Base-by-base conservation (phyloP, 2,329 filamentous ascomycete genomes). In the Colletotrichum scovillei region DNA sequence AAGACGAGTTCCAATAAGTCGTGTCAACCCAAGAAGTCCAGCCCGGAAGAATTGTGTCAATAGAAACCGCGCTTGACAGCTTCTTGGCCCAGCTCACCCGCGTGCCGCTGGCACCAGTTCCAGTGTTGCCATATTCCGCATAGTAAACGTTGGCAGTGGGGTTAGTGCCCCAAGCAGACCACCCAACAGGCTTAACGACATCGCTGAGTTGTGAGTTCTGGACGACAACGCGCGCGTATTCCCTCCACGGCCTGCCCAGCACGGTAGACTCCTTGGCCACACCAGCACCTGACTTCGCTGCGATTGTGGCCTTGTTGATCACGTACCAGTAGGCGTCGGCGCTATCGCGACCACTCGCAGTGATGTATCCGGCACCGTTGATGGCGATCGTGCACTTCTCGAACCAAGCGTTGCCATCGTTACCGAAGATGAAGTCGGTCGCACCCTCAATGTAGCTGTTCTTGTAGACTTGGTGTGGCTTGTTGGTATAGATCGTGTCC, bases 131-230 rank as follows among this genome's bases (percentile, higher is more conserved):
- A 76, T 88, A 92, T 82, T 93, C 91, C 9, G 81, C 88, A 73
- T 88, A 92, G 46, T 83, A 81, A 2, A 92, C 88, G 56, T 89
- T 81, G 30, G 82, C 84, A 1, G 88, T 90, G 32, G 85, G 84
- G 26, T 84, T 79, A 42, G 86, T 82, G 1, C 82, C 83, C 91
- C 91, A 93, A 32, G 83, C 78, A 4, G 77, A 80, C 91, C 91
- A 93, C 0, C 91, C 91, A 0, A 86, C 86, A 2, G 83, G 72
- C 76, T 92, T 91, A 76, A 93, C 86, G 16, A 92, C 89, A 35
- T 82, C 80, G 22, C 83, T 84, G 79, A 93, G 81, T 30, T 79
- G 78, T 0, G 87, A 88, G 66, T 84, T 78, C 76, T 88, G 86
- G 78, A 87, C 86, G 4, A 87, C 83, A 5, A 88, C 86, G 4